Evolutionary conservation across 768 basidiomycete genomes (phyloP).

Genomic region (Boletus edulis): DNA sequence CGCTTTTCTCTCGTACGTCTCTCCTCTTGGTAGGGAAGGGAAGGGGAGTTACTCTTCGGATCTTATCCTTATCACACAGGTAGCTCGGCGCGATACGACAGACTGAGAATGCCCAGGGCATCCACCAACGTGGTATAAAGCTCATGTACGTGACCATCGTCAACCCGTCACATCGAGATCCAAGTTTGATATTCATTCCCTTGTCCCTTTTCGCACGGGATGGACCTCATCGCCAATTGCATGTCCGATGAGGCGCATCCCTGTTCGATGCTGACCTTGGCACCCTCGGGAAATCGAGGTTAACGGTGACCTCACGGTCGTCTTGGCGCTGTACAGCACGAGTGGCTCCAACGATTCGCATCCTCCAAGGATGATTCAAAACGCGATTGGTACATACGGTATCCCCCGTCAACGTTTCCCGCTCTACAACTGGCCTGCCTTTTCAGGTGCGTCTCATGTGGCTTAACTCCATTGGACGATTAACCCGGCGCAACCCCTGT

Average conservation of each 20-base stretch:
- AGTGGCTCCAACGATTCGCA: slow-evolving; percentile 65
- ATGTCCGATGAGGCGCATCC: slow-evolving; percentile 56
- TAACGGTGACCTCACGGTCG: background rate
- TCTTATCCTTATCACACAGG: slow-evolving; percentile 10
- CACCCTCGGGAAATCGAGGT: background rate
- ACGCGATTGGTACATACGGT: slow-evolving; percentile 70
- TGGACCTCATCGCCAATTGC: slow-evolving; percentile 79
- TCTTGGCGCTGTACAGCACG: slow-evolving; percentile 43
- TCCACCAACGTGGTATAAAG: slow-evolving; percentile 67
- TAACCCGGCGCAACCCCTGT: background rate
- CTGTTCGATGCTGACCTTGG: background rate
- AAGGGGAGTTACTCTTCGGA: background rate
- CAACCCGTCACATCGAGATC: slow-evolving; percentile 17
- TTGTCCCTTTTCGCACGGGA: slow-evolving; percentile 38
- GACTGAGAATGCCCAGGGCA: slow-evolving; percentile 55
- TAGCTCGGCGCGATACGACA: slow-evolving; percentile 67
- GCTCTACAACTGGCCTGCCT: slow-evolving; percentile 72
- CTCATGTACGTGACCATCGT: slow-evolving; percentile 48
- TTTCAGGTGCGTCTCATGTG: slow-evolving; percentile 45
- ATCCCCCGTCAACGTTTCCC: slow-evolving; percentile 44
- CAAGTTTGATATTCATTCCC: background rate
- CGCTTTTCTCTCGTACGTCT: no score
- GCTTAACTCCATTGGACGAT: background rate
- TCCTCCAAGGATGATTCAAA: slow-evolving; percentile 51
- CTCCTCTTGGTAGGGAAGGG: no score